Evolutionary conservation across 768 basidiomycete species (phyloP).

Genomic region (Butyriboletus loyo): DNA sequence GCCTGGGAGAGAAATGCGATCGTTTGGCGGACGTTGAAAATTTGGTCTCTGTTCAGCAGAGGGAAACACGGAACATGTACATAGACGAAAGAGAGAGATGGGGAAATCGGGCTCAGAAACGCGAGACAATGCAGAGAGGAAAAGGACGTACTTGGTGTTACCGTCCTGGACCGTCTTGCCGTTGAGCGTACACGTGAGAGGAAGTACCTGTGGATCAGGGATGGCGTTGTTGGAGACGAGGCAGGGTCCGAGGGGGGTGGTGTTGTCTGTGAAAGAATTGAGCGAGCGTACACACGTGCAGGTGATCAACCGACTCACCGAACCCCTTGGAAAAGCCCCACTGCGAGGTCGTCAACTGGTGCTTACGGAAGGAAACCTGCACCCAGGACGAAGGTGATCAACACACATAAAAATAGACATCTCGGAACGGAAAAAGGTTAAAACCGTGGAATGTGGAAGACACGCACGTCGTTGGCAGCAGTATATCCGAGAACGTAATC

Average conservation of each 20-base stretch:
- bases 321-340: conserved; percentile 90
- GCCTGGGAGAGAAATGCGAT: conserved; percentile 80
- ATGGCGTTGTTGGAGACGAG: conserved; percentile 66
- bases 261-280: conserved; percentile 26
- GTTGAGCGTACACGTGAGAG: conserved; percentile 65
- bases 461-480: conserved; percentile 68
- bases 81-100: neutral
- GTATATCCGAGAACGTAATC: conserved; percentile 87
- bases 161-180: conserved; percentile 70
- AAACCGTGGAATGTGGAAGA: neutral
- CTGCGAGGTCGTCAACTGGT: conserved; percentile 77
- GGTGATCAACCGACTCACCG: conserved; percentile 41
- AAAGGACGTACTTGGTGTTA: conserved; percentile 54
- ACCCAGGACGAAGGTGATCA: too few relatives aligned
- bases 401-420: neutral
- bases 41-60: conserved; percentile 55
- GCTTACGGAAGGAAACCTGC: conserved; percentile 79
- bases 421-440: neutral
- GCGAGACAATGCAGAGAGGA: neutral
- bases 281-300: neutral
- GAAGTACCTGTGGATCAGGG: conserved; percentile 61
- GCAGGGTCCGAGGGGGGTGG: conserved; percentile 74
- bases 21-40: conserved; percentile 76
- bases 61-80: neutral
- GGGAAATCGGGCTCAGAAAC: neutral